Evolutionary conservation across 2,329 filamentous ascomycete genomes (phyloP).

Genomic region (Clonostachys rosea): DNA sequence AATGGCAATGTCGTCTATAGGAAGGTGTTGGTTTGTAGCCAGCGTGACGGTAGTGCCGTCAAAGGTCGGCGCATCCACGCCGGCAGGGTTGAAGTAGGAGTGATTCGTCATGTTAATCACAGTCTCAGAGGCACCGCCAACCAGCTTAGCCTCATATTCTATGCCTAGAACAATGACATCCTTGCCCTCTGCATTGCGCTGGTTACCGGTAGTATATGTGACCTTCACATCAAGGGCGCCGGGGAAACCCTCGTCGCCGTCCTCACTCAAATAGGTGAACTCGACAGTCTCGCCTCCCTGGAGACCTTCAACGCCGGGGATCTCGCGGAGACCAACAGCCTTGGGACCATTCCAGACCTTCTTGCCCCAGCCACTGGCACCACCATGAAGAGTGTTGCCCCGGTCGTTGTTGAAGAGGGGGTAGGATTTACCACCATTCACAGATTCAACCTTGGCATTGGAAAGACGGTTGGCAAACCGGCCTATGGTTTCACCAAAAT

Average conservation of each 20-base stretch:
- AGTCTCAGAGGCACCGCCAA: slow-evolving; percentile 80
- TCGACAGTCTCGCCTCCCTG: slow-evolving; percentile 62
- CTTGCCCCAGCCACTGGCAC: slow-evolving; percentile 75
- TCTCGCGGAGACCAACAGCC: slow-evolving; percentile 44
- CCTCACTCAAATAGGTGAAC: slow-evolving; percentile 63
- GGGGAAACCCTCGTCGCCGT: slow-evolving; percentile 88
- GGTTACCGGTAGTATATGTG: slow-evolving; percentile 72
- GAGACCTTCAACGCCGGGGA: slow-evolving; percentile 44
- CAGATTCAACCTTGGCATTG: slow-evolving; percentile 60
- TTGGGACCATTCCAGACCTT: slow-evolving; percentile 69
- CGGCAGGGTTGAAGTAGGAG: slow-evolving; percentile 69
- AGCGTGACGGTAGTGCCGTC: slow-evolving; percentile 64
- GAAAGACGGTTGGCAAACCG: slow-evolving; percentile 78
- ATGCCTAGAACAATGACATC: slow-evolving; percentile 71
- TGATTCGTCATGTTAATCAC: slow-evolving; percentile 94
- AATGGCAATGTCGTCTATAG: slow-evolving; percentile 68
- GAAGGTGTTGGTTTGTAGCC: slow-evolving; percentile 60
- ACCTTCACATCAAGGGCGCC: slow-evolving; percentile 76
- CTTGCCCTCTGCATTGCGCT: slow-evolving; percentile 48
- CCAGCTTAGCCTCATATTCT: slow-evolving; percentile 84
- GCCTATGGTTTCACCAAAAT: slow-evolving; percentile 93
- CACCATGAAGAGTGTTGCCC: slow-evolving; percentile 71
- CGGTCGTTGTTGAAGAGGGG: slow-evolving; percentile 71
- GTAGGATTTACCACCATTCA: slow-evolving; percentile 69
- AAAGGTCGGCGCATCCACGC: slow-evolving; percentile 35